Percentiles rank a stretch among this genome's conserved stretches.
These are phyloP conservation scores for Apiospora aurea DNA, from an alignment of 2,329 filamentous ascomycete species.

Conservation along the genomic window DNA sequence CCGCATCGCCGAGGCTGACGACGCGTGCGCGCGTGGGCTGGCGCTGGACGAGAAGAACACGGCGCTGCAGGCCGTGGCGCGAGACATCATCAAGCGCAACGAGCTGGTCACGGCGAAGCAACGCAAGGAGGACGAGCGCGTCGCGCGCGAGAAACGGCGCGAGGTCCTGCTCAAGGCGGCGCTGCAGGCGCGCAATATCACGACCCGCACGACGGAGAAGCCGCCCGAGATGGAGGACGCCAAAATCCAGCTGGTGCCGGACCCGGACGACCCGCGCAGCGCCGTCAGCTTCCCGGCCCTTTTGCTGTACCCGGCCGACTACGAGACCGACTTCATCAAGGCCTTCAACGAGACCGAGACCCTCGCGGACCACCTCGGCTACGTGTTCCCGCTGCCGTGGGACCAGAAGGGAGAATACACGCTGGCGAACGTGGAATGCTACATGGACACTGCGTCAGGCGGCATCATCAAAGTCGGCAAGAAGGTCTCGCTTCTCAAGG, in stretches of 20 bases:
- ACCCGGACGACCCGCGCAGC: constrained; percentile 76
- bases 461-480: constrained; percentile 90
- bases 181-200: constrained; percentile 73
- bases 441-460: constrained; percentile 81
- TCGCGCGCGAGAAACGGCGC: constrained; percentile 62
- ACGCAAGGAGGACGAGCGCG: constrained; percentile 61
- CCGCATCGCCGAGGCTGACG: constrained; percentile 80
- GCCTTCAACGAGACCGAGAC: constrained; percentile 79
- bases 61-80: constrained; percentile 66
- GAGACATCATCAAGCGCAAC: constrained; percentile 68
- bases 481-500: constrained; percentile 78
- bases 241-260: constrained; percentile 70
- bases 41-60: constrained; percentile 74
- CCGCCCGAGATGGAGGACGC: constrained; percentile 92
- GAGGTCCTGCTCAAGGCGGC: constrained; percentile 69
- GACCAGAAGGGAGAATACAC: constrained; percentile 74
- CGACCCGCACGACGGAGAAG: constrained; percentile 68
- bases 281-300: constrained; percentile 79
- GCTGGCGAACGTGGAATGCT: constrained; percentile 76
- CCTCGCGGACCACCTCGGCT: constrained; percentile 78
- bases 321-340: constrained; percentile 91
- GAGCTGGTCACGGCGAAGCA: constrained; percentile 61
- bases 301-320: constrained; percentile 82
- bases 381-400: constrained; percentile 91
- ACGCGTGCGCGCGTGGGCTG: constrained; percentile 78